Conservation (phyloP, 2,329 filamentous ascomycete genomes). For the Macrophomina phaseolina region DNA sequence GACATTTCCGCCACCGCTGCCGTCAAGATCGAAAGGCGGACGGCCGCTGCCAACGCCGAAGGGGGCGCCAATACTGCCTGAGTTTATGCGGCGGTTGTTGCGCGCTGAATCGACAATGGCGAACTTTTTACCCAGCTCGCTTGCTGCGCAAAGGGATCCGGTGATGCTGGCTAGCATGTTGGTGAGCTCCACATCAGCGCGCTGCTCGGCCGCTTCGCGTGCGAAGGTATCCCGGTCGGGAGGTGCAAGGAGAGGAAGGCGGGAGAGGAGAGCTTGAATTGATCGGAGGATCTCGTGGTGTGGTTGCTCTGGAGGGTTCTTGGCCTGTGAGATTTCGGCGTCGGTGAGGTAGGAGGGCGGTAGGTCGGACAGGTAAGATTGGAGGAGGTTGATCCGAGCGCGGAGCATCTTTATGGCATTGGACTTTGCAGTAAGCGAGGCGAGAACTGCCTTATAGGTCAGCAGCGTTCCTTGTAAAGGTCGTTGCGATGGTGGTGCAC, state of each 20-base stretch:
- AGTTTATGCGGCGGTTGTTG: slow-evolving; percentile 11
- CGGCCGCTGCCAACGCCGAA: slow-evolving; percentile 6
- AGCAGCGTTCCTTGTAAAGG: not conserved
- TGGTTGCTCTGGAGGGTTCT: slow-evolving; percentile 38
- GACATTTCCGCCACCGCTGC: not conserved
- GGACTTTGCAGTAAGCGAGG: slow-evolving; percentile 79
- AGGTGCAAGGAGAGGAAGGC: slow-evolving; percentile 81
- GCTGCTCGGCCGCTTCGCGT: slow-evolving; percentile 74
- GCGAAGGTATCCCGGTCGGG: slow-evolving; percentile 69
- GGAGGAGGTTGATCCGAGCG: slow-evolving; percentile 59
- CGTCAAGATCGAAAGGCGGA: slow-evolving; percentile 6
- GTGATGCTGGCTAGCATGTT: slow-evolving; percentile 77
- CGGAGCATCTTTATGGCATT: slow-evolving; percentile 96
- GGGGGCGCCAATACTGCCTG: not conserved
- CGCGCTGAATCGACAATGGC: slow-evolving; percentile 49
- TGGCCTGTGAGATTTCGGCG: slow-evolving; percentile 40
- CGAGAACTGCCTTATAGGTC: slow-evolving; percentile 54
- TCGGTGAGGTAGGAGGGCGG: slow-evolving; percentile 68
- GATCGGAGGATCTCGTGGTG: slow-evolving; percentile 81
- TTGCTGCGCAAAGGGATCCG: slow-evolving; percentile 71
- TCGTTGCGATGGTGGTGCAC: slow-evolving; percentile 30
- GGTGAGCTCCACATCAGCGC: slow-evolving; percentile 83
- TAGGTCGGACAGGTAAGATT: slow-evolving; percentile 74
- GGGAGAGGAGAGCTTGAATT: slow-evolving; percentile 83
- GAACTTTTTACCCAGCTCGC: slow-evolving; percentile 78